These are phyloP conservation scores for Xylaria nigripes DNA, from an alignment of 495 filamentous ascomycete species.

Conservation along the genomic window DNA sequence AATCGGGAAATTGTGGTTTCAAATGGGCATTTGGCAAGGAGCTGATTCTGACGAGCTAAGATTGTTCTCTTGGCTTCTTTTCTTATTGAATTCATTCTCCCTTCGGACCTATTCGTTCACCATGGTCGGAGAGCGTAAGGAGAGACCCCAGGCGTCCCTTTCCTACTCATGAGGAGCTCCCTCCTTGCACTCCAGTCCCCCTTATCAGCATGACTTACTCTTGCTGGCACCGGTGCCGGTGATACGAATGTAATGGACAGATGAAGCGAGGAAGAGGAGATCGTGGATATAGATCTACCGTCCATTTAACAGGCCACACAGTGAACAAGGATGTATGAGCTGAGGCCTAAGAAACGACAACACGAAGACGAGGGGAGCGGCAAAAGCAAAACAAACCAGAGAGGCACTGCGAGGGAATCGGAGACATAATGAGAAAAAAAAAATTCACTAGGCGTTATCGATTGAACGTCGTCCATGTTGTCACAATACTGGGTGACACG, in stretches of 20 bases:
- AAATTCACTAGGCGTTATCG: conserved; percentile 1
- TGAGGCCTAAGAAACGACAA: background rate
- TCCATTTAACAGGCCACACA: background rate
- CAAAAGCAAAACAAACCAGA: conserved; percentile 11
- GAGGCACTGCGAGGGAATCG: background rate
- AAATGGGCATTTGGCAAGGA: conserved; percentile 11
- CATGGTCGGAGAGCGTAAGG: background rate
- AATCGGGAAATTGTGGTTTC: conserved; percentile 2
- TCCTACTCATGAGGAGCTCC: background rate
- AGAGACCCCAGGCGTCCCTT: background rate
- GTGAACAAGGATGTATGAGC: background rate
- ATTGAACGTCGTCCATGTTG: background rate
- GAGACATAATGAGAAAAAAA: conserved; percentile 2
- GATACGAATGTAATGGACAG: background rate
- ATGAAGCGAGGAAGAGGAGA: background rate
- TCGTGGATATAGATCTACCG: background rate
- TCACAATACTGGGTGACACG: background rate
- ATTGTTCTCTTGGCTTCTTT: background rate
- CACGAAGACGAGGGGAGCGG: background rate
- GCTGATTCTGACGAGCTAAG: conserved; percentile 6
- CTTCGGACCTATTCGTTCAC: background rate
- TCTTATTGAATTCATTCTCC: background rate
- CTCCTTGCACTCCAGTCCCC: background rate
- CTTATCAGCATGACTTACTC: conserved; percentile 1
- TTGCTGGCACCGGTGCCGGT: background rate